Conservation (phyloP, 164 flowering plant genomes). For the Litsea cubeba region DNA sequence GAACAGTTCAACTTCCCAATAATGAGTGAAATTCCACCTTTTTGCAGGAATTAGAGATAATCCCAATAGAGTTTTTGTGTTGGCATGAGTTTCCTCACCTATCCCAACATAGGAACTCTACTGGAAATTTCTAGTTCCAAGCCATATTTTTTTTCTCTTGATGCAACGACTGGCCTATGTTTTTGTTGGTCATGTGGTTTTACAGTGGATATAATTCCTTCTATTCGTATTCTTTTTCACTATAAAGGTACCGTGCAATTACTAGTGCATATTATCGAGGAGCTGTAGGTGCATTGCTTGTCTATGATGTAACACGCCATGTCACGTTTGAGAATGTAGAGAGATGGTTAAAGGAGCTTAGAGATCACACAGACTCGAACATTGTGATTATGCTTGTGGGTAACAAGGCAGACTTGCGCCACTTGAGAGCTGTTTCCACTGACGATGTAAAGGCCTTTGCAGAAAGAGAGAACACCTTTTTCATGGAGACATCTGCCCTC, state of each 20-base stretch:
- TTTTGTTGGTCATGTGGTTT: background rate
- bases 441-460: slow-evolving; percentile 63
- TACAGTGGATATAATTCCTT: background rate
- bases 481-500: slow-evolving; percentile 75
- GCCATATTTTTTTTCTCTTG: no score
- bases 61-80: no score
- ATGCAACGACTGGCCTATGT: background rate
- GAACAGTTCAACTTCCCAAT: no score
- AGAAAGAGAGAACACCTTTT: slow-evolving; percentile 50
- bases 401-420: slow-evolving; percentile 66
- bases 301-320: slow-evolving; percentile 66
- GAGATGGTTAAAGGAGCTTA: slow-evolving; percentile 77
- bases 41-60: no score
- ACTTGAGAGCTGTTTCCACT: slow-evolving; percentile 58
- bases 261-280: slow-evolving; percentile 79
- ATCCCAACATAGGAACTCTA: no score
- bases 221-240: background rate
- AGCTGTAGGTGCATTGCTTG: slow-evolving; percentile 71
- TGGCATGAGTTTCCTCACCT: no score
- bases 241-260: slow-evolving; percentile 58
- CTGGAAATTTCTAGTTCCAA: no score
- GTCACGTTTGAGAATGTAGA: slow-evolving; percentile 74
- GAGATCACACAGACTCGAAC: slow-evolving; percentile 64
- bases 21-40: no score
- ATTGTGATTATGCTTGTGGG: slow-evolving; percentile 77